Conservation (phyloP, 805 yeast species). For the Suhomyces pyralidae region DNA sequence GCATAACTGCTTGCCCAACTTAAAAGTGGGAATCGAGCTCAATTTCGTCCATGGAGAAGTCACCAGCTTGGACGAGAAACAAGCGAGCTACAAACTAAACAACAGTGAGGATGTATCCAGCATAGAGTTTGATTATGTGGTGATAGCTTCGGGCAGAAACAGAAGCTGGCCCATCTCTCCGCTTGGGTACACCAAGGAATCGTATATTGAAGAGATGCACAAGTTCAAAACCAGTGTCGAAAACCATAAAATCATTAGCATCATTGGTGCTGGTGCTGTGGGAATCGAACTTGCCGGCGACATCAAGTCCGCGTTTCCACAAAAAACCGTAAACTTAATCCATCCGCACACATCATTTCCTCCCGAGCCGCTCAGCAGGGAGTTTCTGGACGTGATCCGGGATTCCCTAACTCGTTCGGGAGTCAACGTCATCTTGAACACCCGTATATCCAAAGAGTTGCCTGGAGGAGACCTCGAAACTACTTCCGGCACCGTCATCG, state of each 20-base stretch:
- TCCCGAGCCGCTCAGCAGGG: slow-evolving; percentile 33
- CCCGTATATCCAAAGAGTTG: slow-evolving; percentile 28
- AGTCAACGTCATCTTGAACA: slow-evolving; percentile 27
- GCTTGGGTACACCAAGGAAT: slow-evolving; percentile 34
- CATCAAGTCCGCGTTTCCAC: slow-evolving; percentile 30
- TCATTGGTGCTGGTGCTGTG: slow-evolving; percentile 47
- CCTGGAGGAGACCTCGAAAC: slow-evolving; percentile 26
- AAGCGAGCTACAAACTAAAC: slow-evolving; percentile 25
- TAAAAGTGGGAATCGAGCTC: slow-evolving; percentile 17
- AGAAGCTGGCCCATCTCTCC: slow-evolving; percentile 57
- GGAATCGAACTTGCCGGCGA: slow-evolving; percentile 44
- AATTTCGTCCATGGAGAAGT: slow-evolving; percentile 36
- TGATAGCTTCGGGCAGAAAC: slow-evolving; percentile 49
- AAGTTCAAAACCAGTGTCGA: slow-evolving; percentile 28
- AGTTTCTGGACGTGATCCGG: slow-evolving; percentile 25
- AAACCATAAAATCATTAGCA: slow-evolving; percentile 33
- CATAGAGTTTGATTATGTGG: slow-evolving; percentile 44
- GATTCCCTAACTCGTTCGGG: slow-evolving; percentile 27
- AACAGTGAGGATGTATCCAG: slow-evolving; percentile 1
- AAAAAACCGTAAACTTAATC: slow-evolving; percentile 33
- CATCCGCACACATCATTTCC: slow-evolving; percentile 38
- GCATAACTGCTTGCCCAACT: slow-evolving; percentile 8
- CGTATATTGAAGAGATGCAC: slow-evolving; percentile 43
- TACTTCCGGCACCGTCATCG: slow-evolving; percentile 23
- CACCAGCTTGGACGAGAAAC: slow-evolving; percentile 19